These are phyloP conservation scores for Chenopodium quinoa DNA, from an alignment of 148 eudicot genomes.

Conservation along the genomic window DNA sequence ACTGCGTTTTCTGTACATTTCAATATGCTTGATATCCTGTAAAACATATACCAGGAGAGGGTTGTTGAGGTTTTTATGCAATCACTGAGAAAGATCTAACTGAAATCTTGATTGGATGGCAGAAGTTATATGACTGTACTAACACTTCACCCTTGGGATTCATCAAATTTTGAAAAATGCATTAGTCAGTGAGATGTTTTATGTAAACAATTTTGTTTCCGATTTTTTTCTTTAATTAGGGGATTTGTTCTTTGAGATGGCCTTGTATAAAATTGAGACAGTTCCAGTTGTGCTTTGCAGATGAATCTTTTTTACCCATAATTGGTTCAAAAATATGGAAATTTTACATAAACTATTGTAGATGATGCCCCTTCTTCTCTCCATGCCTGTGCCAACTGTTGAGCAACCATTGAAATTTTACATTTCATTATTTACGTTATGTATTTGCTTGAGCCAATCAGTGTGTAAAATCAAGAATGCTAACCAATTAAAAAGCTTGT, in stretches of 20 bases:
- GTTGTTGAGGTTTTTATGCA: background rate
- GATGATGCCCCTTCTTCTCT: no score
- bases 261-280: background rate
- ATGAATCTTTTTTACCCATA: no score
- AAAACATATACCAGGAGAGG: background rate
- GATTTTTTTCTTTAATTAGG: background rate
- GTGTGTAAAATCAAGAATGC: no score
- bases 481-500: background rate
- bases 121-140: no score
- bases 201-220: background rate
- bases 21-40: background rate
- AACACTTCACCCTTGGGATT: background rate
- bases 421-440: no score
- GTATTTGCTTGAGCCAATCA: no score
- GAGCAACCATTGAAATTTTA: no score
- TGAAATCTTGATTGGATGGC: background rate
- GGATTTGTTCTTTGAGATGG: background rate
- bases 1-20: background rate
- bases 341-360: no score
- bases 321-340: no score
- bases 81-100: background rate
- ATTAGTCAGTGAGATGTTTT: background rate
- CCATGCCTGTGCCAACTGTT: no score
- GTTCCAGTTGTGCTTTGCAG: background rate
- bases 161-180: slow-evolving; percentile 5